Evolutionary conservation across 257 asterid species (phyloP).

Genomic region (Penstemon newberryi): DNA sequence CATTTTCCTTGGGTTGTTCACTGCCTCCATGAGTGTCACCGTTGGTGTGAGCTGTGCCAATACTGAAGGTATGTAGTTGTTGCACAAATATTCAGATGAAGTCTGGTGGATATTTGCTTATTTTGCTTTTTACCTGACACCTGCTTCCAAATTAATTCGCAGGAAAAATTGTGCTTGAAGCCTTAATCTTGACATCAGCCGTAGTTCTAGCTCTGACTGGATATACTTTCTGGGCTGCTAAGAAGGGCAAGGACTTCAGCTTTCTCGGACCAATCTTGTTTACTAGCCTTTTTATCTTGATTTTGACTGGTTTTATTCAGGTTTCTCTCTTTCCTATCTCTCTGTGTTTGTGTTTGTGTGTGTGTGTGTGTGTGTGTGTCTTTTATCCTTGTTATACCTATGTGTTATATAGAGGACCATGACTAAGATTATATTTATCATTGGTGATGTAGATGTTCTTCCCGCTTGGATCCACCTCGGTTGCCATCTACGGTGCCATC

Average conservation of each 20-base stretch:
- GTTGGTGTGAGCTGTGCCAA: slow-evolving; percentile 93
- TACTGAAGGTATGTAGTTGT: slow-evolving; percentile 71
- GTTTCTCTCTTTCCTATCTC: slow-evolving; percentile 32
- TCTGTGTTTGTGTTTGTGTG: not conserved
- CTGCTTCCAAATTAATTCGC: slow-evolving; percentile 20
- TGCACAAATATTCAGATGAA: slow-evolving; percentile 9
- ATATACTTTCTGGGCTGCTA: slow-evolving; percentile 99
- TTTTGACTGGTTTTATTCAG: slow-evolving; percentile 85
- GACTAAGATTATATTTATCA: not conserved
- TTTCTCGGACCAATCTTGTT: slow-evolving; percentile 91
- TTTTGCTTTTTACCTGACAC: slow-evolving; percentile 17
- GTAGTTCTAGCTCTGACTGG: slow-evolving; percentile 83
- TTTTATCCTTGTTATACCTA: too few relatives aligned
- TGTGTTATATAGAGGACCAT: not conserved
- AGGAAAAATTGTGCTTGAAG: slow-evolving; percentile 92
- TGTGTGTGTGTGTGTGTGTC: not conserved
- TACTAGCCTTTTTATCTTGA: slow-evolving; percentile 73
- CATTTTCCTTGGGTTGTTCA: slow-evolving; percentile 87
- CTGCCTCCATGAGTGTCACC: slow-evolving; percentile 74
- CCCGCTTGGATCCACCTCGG: slow-evolving; percentile 80
- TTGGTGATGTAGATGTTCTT: slow-evolving; percentile 63
- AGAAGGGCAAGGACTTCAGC: slow-evolving; percentile 94
- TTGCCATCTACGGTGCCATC: slow-evolving; percentile 68
- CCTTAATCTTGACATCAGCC: slow-evolving; percentile 86
- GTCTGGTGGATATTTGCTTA: slow-evolving; percentile 5